Conservation (phyloP, 1,284 basidiomycete genomes). For the Caloboletus firmus region DNA sequence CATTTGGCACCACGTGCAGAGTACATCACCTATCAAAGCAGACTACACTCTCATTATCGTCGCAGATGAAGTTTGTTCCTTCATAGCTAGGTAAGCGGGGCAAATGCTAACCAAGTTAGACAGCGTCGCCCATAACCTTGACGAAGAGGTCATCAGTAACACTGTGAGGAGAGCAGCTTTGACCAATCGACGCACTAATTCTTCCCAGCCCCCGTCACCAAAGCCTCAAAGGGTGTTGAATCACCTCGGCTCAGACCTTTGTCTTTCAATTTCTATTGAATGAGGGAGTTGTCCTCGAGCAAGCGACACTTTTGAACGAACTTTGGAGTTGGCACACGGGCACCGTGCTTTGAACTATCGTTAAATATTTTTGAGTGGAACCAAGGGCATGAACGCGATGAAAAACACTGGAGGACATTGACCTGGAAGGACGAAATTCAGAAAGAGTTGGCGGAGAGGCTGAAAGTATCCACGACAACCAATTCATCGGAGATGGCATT, state of each 20-base stretch:
- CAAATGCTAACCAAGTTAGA: neutral
- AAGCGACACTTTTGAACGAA: neutral
- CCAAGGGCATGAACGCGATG: neutral
- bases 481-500: neutral
- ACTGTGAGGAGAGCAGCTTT: neutral
- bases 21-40: neutral
- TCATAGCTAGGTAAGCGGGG: neutral
- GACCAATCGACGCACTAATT: neutral
- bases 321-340: neutral
- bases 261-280: neutral
- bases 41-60: neutral
- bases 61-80: neutral
- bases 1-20: slow-evolving; percentile 7
- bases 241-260: neutral
- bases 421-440: neutral
- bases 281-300: neutral
- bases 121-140: neutral
- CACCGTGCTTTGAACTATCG: neutral
- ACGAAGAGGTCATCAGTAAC: neutral
- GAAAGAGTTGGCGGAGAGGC: no score
- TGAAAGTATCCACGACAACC: slow-evolving; percentile 7
- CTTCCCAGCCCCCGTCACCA: neutral
- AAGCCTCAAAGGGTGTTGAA: neutral
- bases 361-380: neutral
- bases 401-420: neutral